These are phyloP conservation scores for Botrytis squamosa DNA, from an alignment of 2,329 filamentous ascomycete species.

Conservation along the genomic window DNA sequence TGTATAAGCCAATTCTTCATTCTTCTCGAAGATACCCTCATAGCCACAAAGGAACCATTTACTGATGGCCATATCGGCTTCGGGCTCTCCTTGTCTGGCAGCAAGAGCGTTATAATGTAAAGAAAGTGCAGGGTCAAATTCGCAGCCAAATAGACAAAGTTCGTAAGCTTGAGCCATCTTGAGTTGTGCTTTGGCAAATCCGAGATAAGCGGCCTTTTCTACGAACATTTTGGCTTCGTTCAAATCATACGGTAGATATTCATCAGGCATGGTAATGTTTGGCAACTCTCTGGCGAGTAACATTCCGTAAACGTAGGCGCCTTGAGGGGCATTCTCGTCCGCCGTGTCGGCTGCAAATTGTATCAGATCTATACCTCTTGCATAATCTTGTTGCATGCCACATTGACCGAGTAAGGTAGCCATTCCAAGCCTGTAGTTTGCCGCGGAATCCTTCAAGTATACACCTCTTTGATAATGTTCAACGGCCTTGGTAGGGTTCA, in stretches of 20 bases:
- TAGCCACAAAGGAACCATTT: slow-evolving; percentile 98
- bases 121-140: slow-evolving; percentile 90
- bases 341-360: slow-evolving; percentile 78
- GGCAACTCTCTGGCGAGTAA: slow-evolving; percentile 85
- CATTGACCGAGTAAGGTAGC: slow-evolving; percentile 95
- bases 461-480: slow-evolving; percentile 86
- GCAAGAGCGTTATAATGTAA: slow-evolving; percentile 95
- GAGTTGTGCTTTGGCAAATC: slow-evolving; percentile 92
- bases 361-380: slow-evolving; percentile 77
- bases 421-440: slow-evolving; percentile 86
- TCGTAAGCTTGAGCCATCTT: slow-evolving; percentile 98
- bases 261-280: slow-evolving; percentile 79
- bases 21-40: slow-evolving; percentile 89
- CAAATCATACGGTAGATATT: slow-evolving; percentile 68
- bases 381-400: slow-evolving; percentile 79
- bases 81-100: slow-evolving; percentile 85
- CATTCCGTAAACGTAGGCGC: slow-evolving; percentile 95
- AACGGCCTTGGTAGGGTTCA: slow-evolving; percentile 87
- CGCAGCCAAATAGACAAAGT: slow-evolving; percentile 87
- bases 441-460: slow-evolving; percentile 79
- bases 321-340: slow-evolving; percentile 95
- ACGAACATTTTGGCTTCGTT: slow-evolving; percentile 79
- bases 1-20: slow-evolving; percentile 87
- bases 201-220: slow-evolving; percentile 92
- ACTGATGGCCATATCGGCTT: slow-evolving; percentile 93